A percentile compares a stretch with the other conserved stretches of the same genome.
Conservation (phyloP, 2,329 filamentous ascomycete species). For the Cladosporium cucumerinum region DNA sequence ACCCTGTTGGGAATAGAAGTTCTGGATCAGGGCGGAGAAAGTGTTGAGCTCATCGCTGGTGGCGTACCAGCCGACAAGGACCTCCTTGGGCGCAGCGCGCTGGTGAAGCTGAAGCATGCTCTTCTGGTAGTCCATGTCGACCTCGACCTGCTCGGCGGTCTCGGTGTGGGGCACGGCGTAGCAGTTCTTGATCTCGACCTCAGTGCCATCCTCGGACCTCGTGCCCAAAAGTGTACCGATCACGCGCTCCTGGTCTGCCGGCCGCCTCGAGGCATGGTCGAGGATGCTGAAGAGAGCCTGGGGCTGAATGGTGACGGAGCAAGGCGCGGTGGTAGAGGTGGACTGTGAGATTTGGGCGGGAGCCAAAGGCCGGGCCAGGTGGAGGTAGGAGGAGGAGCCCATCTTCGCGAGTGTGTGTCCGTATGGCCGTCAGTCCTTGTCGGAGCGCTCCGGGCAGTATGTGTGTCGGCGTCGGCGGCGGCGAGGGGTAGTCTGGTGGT, state of each 20-base stretch:
- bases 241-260: conserved; percentile 88
- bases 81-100: conserved; percentile 88
- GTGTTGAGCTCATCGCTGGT: conserved; percentile 96
- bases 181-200: conserved; percentile 92
- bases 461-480: conserved; percentile 12
- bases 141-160: conserved; percentile 97
- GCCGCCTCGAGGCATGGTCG: conserved; percentile 90
- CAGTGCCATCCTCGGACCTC: conserved; percentile 92
- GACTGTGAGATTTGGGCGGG: conserved; percentile 75
- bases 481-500: conserved; percentile 9
- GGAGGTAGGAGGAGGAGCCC: conserved; percentile 74
- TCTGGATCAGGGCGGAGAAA: conserved; percentile 97
- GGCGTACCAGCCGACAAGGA: conserved; percentile 96
- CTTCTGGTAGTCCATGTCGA: conserved; percentile 99
- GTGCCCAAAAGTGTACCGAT: conserved; percentile 93
- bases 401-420: conserved; percentile 26
- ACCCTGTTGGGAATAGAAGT: conserved; percentile 96
- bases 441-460: conserved; percentile 21
- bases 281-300: conserved; percentile 71
- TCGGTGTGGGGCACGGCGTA: conserved; percentile 99
- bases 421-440: conserved; percentile 14
- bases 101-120: conserved; percentile 95
- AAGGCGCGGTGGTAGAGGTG: conserved; percentile 75
- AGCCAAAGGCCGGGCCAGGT: conserved; percentile 88
- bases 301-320: conserved; percentile 91